A percentile compares a stretch with the other conserved stretches of the same genome.
Conservation (phyloP, 202 grass and related monocot species). For the Hordeum pubiflorum region DNA sequence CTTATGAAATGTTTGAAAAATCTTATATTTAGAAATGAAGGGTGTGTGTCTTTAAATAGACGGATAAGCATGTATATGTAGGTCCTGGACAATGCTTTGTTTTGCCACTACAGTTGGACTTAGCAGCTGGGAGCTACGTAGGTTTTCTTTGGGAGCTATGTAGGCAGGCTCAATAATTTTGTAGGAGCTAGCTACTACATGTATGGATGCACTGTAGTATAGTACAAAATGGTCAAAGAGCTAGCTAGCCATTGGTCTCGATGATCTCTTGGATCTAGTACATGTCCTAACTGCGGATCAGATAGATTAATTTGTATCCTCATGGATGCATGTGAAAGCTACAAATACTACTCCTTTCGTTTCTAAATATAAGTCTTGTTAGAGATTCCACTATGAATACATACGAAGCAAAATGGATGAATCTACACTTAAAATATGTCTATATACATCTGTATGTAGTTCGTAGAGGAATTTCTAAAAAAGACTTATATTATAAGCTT, state of each 20-base stretch:
- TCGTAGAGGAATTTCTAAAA: too few species aligned
- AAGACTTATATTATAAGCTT: too few species aligned
- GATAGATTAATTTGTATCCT: conserved; percentile 20
- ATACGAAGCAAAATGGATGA: too few species aligned
- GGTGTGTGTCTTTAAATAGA: neutral
- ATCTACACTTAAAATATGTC: too few species aligned
- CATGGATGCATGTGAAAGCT: conserved; percentile 40
- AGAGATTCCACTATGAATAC: too few species aligned
- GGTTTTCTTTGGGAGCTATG: too few species aligned
- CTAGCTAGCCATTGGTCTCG: neutral
- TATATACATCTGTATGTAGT: too few species aligned
- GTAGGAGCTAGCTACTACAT: too few species aligned
- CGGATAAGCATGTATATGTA: neutral
- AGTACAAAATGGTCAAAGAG: neutral
- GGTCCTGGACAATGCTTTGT: neutral
- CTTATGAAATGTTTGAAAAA: too few species aligned
- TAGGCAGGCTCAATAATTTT: too few species aligned
- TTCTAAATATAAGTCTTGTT: too few species aligned
- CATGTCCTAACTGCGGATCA: conserved; percentile 14
- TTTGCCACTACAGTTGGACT: neutral
- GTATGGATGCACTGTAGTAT: neutral
- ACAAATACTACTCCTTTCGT: neutral
- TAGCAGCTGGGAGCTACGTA: neutral
- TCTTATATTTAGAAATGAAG: too few species aligned
- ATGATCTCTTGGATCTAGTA: conserved; percentile 11